Percentiles rank a stretch among this genome's conserved stretches.
phyloP scores from a whole-genome alignment of 2,329 filamentous ascomycete genomes.

The Colletotrichum euphorbiae region DNA sequence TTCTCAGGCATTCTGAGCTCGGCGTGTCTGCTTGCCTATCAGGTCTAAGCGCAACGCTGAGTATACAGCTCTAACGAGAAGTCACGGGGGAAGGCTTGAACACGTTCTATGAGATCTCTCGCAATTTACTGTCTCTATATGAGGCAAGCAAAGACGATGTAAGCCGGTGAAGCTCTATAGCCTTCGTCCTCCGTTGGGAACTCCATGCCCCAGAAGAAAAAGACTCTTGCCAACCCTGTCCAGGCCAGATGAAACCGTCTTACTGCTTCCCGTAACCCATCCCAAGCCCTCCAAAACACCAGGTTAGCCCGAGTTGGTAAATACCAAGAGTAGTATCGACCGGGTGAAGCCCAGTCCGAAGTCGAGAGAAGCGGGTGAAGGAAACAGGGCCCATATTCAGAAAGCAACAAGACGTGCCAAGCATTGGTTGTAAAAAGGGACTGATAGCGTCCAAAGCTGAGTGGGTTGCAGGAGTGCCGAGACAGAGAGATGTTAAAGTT shows the following conservation, averaged over 20 bases:
- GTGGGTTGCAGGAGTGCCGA: too few relatives aligned
- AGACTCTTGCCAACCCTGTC: background rate
- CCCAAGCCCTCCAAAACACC: background rate
- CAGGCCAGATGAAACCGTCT: background rate
- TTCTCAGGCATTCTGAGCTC: too few relatives aligned
- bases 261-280: background rate
- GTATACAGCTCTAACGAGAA: too few relatives aligned
- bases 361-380: background rate
- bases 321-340: too few relatives aligned
- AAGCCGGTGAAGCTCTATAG: background rate
- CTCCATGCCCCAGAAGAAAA: slow-evolving; percentile 7
- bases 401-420: background rate
- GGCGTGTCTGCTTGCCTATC: too few relatives aligned
- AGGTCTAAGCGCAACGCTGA: too few relatives aligned
- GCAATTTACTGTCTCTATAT: slow-evolving; percentile 1
- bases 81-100: too few relatives aligned
- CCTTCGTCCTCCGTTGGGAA: slow-evolving; percentile 1
- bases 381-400: background rate
- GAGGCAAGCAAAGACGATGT: background rate
- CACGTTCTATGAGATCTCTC: too few relatives aligned
- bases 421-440: background rate
- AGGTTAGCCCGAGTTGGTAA: too few relatives aligned
- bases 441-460: too few relatives aligned
- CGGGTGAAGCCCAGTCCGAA: background rate
- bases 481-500: background rate